Conservation (phyloP, 306 rosid species). For the Cicer yamashitae region DNA sequence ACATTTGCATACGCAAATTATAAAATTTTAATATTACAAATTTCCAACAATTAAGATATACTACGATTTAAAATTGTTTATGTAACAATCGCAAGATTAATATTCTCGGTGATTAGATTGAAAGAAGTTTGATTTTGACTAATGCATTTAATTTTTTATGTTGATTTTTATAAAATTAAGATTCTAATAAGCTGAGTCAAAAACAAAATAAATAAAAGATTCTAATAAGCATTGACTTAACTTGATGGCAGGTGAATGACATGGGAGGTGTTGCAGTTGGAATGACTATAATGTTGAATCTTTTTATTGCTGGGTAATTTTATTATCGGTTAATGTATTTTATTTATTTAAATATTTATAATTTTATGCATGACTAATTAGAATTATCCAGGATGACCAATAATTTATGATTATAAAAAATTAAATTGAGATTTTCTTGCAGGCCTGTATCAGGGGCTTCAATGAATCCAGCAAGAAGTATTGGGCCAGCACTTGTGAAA, state of each 20-base stretch:
- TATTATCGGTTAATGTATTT: background rate
- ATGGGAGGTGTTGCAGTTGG: conserved; percentile 63
- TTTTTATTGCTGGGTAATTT: conserved; percentile 67
- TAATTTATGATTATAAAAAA: background rate
- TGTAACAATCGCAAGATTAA: too few species aligned
- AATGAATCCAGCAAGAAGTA: conserved; percentile 70
- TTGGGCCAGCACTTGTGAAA: conserved; percentile 61
- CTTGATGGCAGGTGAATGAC: conserved; percentile 56
- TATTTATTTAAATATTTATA: background rate
- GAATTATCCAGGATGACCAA: background rate
- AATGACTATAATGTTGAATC: conserved; percentile 62
- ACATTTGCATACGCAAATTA: too few species aligned
- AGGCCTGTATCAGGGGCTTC: conserved; percentile 67
- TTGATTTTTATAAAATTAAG: background rate
- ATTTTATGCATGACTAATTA: background rate
- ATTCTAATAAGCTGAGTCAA: background rate
- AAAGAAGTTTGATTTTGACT: too few species aligned
- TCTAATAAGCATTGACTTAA: conserved; percentile 7
- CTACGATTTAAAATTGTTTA: too few species aligned
- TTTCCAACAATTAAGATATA: too few species aligned
- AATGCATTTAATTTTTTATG: too few species aligned
- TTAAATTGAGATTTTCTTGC: conserved; percentile 21
- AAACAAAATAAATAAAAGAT: background rate
- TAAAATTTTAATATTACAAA: too few species aligned
- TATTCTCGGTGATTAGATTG: too few species aligned